These are phyloP conservation scores for Furculomyces boomerangus DNA, from an alignment of 371 early-diverging fungal species.

Conservation along the genomic window DNA sequence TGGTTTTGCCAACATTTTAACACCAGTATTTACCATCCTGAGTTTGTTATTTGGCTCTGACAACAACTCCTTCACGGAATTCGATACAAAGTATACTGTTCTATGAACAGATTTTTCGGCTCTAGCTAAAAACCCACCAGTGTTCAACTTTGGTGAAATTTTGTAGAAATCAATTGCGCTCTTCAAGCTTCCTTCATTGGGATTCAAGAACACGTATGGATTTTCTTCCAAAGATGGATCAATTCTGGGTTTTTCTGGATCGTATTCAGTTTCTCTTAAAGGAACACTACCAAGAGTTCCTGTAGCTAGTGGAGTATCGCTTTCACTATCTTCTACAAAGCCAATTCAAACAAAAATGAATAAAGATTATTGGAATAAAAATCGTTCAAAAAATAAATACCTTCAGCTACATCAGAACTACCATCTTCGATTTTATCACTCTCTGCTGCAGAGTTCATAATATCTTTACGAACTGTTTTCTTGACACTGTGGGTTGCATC, in stretches of 20 bases:
- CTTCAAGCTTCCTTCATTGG: constrained; percentile 33
- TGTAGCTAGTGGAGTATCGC: background rate
- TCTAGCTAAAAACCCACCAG: constrained; percentile 65
- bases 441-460: constrained; percentile 6
- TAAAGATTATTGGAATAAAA: too few relatives aligned
- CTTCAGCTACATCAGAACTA: background rate
- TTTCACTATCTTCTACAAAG: background rate
- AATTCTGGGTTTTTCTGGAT: constrained; percentile 25
- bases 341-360: too few relatives aligned
- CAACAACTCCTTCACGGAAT: constrained; percentile 49
- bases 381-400: too few relatives aligned
- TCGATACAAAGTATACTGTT: constrained; percentile 63
- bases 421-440: background rate
- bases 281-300: background rate
- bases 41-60: constrained; percentile 45
- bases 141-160: constrained; percentile 47
- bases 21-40: constrained; percentile 78
- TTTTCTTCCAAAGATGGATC: constrained; percentile 43
- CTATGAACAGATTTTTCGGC: constrained; percentile 41
- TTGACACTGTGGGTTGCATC: background rate
- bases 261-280: constrained; percentile 15
- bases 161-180: constrained; percentile 46
- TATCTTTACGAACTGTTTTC: background rate
- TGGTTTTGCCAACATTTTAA: constrained; percentile 62
- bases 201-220: constrained; percentile 50